Base-by-base conservation (phyloP, 75 land plant species). In the Chamaecyparis obtusa region DNA sequence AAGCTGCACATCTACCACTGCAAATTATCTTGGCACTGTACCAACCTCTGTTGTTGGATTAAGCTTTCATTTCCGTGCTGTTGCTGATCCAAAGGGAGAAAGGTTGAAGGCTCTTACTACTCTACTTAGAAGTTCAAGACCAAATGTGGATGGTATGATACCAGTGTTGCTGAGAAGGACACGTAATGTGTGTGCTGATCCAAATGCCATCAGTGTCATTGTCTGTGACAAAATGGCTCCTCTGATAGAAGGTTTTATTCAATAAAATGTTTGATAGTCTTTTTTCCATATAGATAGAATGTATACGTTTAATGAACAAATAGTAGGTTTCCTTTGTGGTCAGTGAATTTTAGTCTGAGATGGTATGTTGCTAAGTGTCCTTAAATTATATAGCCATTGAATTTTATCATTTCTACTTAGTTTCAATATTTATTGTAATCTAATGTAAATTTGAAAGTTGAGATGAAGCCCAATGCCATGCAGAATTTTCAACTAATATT, bases 201-300 rank as follows among this genome's bases (percentile, higher is more conserved):
- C 88, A 35, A 96, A 96, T 96, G 98, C 98, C 85, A 92, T 96
- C 43, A 91, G 90, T 87, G 91, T 96, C 55, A 51, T 93, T 88
- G 92, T 95, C 87, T 87, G 86, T 33, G 83, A 92, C 78, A 89
- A 14, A 87, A 89, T 72, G 86, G 83, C 56, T 55, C 72, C 24
- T 84, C 84, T 75, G 88, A 79, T 30, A 84, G 39, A 55, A 51
- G 85, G 60, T 51, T 49, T 54, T 30, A 17, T 10, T 49, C 32
- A 60, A 21, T 3, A 21, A 3, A 30, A n/a, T 30, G 2, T 72
- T 24, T 33, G 85, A 32, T 54, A 49, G 1, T 27, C n/a, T 2
- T 48, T 83, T 48, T 55, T 84, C 55, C 13, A 8, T 0, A 41
- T 27, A 43, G 44, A 21, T 27, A 80, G 48, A 80, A 48, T 80